Conservation (phyloP, 106 monocot genomes). For the Dendrobium chrysotoxum region DNA sequence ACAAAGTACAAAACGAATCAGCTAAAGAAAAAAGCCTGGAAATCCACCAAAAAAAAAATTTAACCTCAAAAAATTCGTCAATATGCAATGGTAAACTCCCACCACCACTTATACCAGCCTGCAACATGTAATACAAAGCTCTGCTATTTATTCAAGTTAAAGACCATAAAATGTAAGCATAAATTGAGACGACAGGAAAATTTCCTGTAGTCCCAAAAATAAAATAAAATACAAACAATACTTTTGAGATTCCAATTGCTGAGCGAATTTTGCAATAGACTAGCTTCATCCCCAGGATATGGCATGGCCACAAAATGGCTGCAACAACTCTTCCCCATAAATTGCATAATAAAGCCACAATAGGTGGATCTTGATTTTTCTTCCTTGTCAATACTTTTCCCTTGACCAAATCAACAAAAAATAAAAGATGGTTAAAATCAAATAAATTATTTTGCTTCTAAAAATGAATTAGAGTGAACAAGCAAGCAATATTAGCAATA, state of each 20-base stretch:
- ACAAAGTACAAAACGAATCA: conserved; percentile 18
- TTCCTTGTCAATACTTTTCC: conserved; percentile 53
- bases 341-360: conserved; percentile 46
- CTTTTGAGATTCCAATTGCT: conserved; percentile 84
- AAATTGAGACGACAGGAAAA: neutral
- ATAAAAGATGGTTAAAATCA: neutral
- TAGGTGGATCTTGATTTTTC: conserved; percentile 10
- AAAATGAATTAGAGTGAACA: neutral
- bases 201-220: neutral
- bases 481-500: neutral
- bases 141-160: conserved; percentile 18
- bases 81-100: conserved; percentile 75
- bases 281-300: conserved; percentile 53
- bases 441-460: neutral
- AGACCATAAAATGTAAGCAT: neutral
- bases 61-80: conserved; percentile 94
- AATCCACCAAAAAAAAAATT: neutral
- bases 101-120: conserved; percentile 97
- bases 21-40: neutral
- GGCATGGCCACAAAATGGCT: conserved; percentile 73
- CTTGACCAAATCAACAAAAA: conserved; percentile 25
- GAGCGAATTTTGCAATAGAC: conserved; percentile 73
- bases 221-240: conserved; percentile 15
- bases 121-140: conserved; percentile 33
- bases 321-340: conserved; percentile 49